phyloP scores from a whole-genome alignment of 208 protist species.

The Pavlovales sp. region DNA sequence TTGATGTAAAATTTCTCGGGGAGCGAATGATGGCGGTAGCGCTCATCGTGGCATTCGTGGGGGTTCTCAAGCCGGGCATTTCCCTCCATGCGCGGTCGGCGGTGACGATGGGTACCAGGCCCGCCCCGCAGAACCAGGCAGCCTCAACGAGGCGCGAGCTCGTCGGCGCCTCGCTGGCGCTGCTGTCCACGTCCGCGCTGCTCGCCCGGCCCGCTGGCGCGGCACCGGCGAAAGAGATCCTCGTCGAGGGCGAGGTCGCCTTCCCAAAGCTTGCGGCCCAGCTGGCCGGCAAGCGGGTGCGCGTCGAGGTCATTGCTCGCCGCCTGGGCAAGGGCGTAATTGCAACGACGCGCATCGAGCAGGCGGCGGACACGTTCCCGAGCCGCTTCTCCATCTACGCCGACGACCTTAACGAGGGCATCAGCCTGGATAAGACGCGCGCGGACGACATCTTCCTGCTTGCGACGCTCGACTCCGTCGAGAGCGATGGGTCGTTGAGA shows the following conservation, averaged over 20 bases:
- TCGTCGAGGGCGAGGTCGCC: not conserved
- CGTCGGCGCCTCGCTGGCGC: too few relatives aligned
- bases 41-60: too few relatives aligned
- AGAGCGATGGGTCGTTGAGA: not conserved
- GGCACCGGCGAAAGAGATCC: too few relatives aligned
- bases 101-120: too few relatives aligned
- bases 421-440: not conserved
- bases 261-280: not conserved
- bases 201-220: too few relatives aligned
- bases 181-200: too few relatives aligned
- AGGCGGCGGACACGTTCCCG: not conserved
- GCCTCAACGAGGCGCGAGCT: too few relatives aligned
- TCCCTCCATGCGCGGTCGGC: too few relatives aligned
- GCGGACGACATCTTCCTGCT: not conserved
- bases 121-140: too few relatives aligned
- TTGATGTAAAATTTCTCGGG: too few relatives aligned
- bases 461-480: not conserved
- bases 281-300: not conserved
- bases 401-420: not conserved
- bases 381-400: not conserved
- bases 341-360: not conserved
- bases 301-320: not conserved
- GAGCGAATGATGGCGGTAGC: too few relatives aligned
- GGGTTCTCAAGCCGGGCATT: too few relatives aligned
- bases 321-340: not conserved